These are phyloP conservation scores for Microascus cirrosus DNA, from an alignment of 2,329 filamentous ascomycete genomes.

Conservation along the genomic window DNA sequence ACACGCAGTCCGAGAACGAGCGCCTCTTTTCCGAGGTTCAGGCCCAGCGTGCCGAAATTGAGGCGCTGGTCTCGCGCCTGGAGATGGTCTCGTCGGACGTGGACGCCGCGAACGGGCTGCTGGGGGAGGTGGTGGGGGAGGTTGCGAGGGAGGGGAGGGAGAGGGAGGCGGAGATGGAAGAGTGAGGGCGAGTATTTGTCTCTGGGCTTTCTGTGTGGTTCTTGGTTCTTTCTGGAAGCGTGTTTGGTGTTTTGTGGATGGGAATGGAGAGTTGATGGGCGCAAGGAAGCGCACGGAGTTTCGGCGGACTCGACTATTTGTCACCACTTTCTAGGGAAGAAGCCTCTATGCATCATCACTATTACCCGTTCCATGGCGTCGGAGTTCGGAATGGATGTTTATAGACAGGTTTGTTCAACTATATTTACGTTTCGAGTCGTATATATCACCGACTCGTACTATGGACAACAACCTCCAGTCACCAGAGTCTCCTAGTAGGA, in stretches of 20 bases:
- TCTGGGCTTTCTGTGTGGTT: background rate
- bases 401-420: background rate
- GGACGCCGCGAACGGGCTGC: conserved; percentile 35
- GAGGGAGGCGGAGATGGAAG: conserved; percentile 27
- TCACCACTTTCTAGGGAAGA: background rate
- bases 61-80: conserved; percentile 33
- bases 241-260: background rate
- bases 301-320: background rate
- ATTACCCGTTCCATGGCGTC: background rate
- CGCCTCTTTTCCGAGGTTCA: conserved; percentile 37
- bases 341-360: background rate
- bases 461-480: background rate
- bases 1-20: conserved; percentile 45
- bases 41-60: conserved; percentile 44
- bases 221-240: background rate
- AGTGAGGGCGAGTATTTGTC: conserved; percentile 2
- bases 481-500: background rate
- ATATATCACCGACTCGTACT: background rate
- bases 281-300: background rate
- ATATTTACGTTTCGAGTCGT: background rate
- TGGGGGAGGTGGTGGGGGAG: conserved; percentile 33
- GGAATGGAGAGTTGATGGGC: background rate
- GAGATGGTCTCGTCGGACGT: conserved; percentile 44
- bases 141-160: conserved; percentile 37
- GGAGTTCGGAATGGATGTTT: background rate